Evolutionary conservation across 345 rosid genomes (phyloP), one percentile per base, ranked within the genome.

Genomic region (Hibiscus tridactylites): DNA sequence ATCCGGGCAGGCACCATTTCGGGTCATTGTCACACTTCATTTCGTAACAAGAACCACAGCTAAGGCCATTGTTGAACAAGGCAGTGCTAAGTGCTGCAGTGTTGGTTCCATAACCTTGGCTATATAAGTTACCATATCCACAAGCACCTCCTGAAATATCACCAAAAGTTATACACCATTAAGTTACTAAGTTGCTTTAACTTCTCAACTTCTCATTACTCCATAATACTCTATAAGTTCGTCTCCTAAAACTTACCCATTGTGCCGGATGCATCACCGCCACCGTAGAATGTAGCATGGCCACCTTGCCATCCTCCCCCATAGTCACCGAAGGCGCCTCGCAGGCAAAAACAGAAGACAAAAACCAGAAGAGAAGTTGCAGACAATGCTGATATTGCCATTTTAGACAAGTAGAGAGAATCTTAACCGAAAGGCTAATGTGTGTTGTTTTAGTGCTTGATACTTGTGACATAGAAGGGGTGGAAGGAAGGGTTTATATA

Each of bases 231-330:
- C 11, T 17, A 52, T 17, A 52, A 49, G 10, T 50, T 6, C 50
- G 61, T 52, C 10, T n/a, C 12, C 11, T n/a, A 5, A 44, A 50
- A 83, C 87, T 11, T 75, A 86, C 96, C 93, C 93, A 90, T 90
- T 39, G 96, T 90, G 81, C 93, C 91, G 29, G 93, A 83, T 28
- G 96, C 96, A 46, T 90, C 96, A 0, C 86, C 91, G 2, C 92
- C 96, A 3, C 96, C 96, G 64, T 90, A 90, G 75, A 90, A 90
- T 13, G 96, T 90, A 59, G 93, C 96, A 66, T 88, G 96, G 2
- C 83, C 91, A 21, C 86, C 29, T 73, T 85, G 72, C 97, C 98
- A 90, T 3, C 91, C 94, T 4, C 92, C 95, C 1, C 90, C 95
- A 61, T 71, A 44, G 78, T 88, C 90, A 12, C 82, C 95, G 52